Evolutionary conservation across 345 rosid species (phyloP).

Genomic region (Gossypium herbaceum): DNA sequence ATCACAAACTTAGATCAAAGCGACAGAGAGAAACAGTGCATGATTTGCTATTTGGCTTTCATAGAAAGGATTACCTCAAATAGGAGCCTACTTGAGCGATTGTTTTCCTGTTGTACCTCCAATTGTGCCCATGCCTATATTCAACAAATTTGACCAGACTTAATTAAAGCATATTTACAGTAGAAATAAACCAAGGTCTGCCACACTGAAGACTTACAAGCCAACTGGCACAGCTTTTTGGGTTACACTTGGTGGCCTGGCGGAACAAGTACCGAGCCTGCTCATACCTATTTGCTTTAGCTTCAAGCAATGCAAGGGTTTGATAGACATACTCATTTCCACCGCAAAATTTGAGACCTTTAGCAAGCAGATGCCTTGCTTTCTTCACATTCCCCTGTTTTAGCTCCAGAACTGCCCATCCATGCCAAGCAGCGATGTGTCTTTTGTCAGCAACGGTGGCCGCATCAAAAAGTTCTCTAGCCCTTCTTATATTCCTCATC

Average conservation of each 20-base stretch:
- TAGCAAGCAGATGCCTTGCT: constrained; percentile 86
- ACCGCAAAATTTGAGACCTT: constrained; percentile 83
- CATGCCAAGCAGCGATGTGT: constrained; percentile 97
- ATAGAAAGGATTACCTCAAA: constrained; percentile 61
- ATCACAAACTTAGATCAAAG: not conserved
- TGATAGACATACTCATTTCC: constrained; percentile 91
- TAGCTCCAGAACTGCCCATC: constrained; percentile 95
- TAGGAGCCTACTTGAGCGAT: constrained; percentile 56
- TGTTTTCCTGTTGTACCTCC: constrained; percentile 83
- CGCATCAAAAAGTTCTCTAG: constrained; percentile 92
- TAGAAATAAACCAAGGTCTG: not conserved
- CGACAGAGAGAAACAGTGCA: too few relatives aligned
- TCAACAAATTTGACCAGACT: constrained; percentile 9
- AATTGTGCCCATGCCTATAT: constrained; percentile 92
- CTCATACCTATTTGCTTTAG: constrained; percentile 63
- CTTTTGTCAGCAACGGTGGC: constrained; percentile 92
- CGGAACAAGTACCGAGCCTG: constrained; percentile 79
- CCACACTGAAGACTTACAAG: constrained; percentile 57
- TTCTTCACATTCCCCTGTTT: constrained; percentile 86
- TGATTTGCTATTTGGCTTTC: too few relatives aligned
- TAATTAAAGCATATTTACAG: not conserved
- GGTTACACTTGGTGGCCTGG: constrained; percentile 86
- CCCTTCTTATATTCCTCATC: constrained; percentile 76
- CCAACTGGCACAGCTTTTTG: constrained; percentile 98
- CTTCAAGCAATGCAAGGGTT: constrained; percentile 82